Evolutionary conservation across 805 yeast genomes (phyloP).

Genomic region (Candida nitratophila): DNA sequence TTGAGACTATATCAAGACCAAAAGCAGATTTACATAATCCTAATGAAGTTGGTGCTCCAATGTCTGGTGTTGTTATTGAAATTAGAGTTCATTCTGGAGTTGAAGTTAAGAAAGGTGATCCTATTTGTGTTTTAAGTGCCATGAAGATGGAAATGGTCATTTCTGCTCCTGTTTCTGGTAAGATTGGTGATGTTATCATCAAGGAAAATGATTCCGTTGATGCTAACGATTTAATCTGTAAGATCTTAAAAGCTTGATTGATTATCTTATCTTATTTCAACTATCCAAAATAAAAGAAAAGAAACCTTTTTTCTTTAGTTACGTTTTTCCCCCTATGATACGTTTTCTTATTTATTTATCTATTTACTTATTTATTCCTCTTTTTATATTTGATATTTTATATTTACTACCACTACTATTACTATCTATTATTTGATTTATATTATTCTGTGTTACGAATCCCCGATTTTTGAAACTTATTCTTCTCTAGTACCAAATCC

Average conservation of each 20-base stretch:
- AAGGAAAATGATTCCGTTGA: conserved; percentile 94
- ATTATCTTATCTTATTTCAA: no score
- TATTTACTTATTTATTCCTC: not conserved
- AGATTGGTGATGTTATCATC: conserved; percentile 66
- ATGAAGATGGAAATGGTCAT: conserved; percentile 99
- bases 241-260: conserved; percentile 33
- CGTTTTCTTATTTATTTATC: not conserved
- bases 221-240: conserved; percentile 80
- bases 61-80: conserved; percentile 98
- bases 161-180: conserved; percentile 84
- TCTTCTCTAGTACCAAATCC: no score
- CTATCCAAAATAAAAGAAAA: no score
- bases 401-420: no score
- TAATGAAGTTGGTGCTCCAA: conserved; percentile 95
- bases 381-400: not conserved
- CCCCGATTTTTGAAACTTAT: no score
- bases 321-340: no score
- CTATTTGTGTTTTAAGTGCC: conserved; percentile 88
- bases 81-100: conserved; percentile 83
- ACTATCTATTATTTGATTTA: conserved; percentile 4
- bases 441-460: not conserved
- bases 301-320: no score
- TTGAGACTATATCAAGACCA: conserved; percentile 79
- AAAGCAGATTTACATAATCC: conserved; percentile 87
- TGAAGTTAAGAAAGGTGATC: conserved; percentile 93